A percentile compares a stretch with the other conserved stretches of the same genome.
phyloP scores from a whole-genome alignment of 2,329 filamentous ascomycete genomes.

The Trichoderma simmonsii region DNA sequence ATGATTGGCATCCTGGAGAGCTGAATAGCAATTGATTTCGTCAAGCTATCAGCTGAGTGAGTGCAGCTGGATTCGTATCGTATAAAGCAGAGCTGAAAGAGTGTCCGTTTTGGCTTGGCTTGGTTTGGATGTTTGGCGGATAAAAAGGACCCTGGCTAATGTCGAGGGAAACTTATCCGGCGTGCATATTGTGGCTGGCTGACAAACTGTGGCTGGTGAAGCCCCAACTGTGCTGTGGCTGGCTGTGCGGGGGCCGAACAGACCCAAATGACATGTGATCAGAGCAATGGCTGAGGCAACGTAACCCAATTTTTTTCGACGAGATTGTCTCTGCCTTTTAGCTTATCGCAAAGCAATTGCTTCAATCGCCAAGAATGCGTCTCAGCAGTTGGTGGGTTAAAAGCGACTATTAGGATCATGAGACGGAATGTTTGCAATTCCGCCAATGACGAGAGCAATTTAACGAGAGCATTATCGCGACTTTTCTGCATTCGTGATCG shows the following conservation, averaged over 20 bases:
- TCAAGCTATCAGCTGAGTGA: background rate
- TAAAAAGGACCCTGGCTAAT: background rate
- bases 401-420: background rate
- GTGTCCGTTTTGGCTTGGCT: background rate
- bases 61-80: background rate
- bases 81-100: background rate
- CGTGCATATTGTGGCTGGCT: background rate
- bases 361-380: background rate
- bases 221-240: background rate
- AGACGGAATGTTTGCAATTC: background rate
- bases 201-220: background rate
- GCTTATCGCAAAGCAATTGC: background rate
- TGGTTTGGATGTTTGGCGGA: background rate
- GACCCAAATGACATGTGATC: background rate
- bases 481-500: background rate
- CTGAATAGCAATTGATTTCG: background rate
- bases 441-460: background rate
- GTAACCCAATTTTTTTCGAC: background rate
- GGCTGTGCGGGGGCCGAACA: background rate
- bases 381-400: conserved; percentile 1
- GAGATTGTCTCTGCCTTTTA: conserved; percentile 6
- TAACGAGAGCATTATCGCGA: background rate
- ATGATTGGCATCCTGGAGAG: background rate
- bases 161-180: background rate
- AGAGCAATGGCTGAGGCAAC: background rate